phyloP scores from a whole-genome alignment of 1,139 yeast genomes.

The Suhomyces panamericanus region DNA sequence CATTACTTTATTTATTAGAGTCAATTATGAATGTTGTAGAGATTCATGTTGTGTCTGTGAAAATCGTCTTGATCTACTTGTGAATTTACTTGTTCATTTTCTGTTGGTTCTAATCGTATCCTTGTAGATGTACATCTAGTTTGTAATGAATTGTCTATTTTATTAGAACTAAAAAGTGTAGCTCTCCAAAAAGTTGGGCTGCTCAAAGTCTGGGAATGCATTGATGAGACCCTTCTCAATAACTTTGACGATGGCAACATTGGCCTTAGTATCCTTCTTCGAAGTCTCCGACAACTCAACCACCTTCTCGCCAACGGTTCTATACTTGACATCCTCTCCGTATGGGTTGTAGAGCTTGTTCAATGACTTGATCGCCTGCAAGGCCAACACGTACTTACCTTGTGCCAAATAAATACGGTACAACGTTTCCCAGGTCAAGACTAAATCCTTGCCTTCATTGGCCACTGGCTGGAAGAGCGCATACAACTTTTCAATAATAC shows the following conservation, averaged over 20 bases:
- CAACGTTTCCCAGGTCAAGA: conserved; percentile 38
- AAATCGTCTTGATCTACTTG: too few relatives aligned
- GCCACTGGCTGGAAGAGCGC: conserved; percentile 34
- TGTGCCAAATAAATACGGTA: conserved; percentile 41
- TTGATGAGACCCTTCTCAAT: conserved; percentile 42
- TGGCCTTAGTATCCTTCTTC: conserved; percentile 30
- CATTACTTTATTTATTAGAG: too few relatives aligned
- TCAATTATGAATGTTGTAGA: too few relatives aligned
- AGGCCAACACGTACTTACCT: conserved; percentile 49
- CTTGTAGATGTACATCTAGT: not conserved
- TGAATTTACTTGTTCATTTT: too few relatives aligned
- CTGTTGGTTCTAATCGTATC: too few relatives aligned
- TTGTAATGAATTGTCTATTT: too few relatives aligned
- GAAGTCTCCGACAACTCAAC: conserved; percentile 26
- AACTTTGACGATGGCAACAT: conserved; percentile 47
- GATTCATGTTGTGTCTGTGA: too few relatives aligned
- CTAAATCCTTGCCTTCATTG: conserved; percentile 37
- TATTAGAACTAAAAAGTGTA: conserved; percentile 7
- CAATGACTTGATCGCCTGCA: conserved; percentile 45
- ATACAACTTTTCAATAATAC: conserved; percentile 33
- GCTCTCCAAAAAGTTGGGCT: conserved; percentile 13
- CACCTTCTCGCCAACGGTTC: conserved; percentile 28
- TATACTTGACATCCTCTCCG: conserved; percentile 19
- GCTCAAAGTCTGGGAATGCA: conserved; percentile 34
- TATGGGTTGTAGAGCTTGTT: conserved; percentile 28